Base-by-base conservation (phyloP, 164 flowering plant species). In the Macadamia integrifolia region DNA sequence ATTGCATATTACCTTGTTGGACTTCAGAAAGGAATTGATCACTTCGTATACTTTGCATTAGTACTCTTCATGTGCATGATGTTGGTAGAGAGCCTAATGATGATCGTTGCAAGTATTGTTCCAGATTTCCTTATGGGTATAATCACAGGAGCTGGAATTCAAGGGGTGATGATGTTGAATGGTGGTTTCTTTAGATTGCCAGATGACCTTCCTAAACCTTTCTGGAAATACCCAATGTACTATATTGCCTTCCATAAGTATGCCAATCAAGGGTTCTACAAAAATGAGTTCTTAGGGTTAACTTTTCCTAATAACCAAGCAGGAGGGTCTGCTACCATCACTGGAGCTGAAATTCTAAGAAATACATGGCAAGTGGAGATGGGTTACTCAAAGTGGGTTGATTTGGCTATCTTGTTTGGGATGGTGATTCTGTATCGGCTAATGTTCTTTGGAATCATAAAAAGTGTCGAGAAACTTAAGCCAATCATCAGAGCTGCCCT, bases 41-140 rank as follows among this genome's bases (percentile, higher is more conserved):
- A 79, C 63, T 86, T 79, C 62, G 9, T 66, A 7, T 86, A 71
- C 81, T 86, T 83, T 58, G 74, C 62, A 1, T 55, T 80, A 6
- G 49, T 73, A 0, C 74, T 84, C 0, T 78, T 84, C 58, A 67
- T 52, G 1, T 73, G 83, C 65, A 76, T 79, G 78, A 68, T 76
- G 74, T 32, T 88, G 68, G 87, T 83, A 0, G 90, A 88, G 76
- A 82, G 92, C 84, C 63, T 86, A 17, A 86, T 84, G 90, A 84
- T 86, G 88, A 68, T 76, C 6, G 84, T 88, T 0, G 90, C 90
- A 7, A 78, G 83, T 56, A 15, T 88, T 8, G 88, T 88, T 18
- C 92, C 92, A 0, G 70, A 84, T 59, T 88, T 77, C 60, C 83
- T 87, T 53, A 80, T 87, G 88, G 88, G 92, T 12, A 78, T 84